These are phyloP conservation scores for Fusarium sp. DNA, from an alignment of 2,329 filamentous ascomycete genomes.

Conservation along the genomic window DNA sequence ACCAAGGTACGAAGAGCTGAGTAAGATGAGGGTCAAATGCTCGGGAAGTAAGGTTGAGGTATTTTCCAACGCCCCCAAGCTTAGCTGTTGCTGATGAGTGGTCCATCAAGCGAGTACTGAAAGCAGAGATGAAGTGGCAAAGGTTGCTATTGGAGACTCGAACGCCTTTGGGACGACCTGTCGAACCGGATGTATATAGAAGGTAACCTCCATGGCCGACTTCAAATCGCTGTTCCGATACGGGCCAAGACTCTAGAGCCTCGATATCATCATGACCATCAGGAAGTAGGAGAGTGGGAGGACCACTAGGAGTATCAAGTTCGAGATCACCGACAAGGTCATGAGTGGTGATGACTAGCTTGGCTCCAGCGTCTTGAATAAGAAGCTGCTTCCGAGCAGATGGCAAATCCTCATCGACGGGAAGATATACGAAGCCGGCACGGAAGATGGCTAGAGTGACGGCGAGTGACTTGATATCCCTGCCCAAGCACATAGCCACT, in stretches of 20 bases:
- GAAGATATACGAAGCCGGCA: slow-evolving; percentile 13
- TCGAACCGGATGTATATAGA: slow-evolving; percentile 30
- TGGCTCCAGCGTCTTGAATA: slow-evolving; percentile 19
- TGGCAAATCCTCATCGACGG: slow-evolving; percentile 9
- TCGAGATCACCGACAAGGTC: not conserved
- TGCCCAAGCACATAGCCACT: slow-evolving; percentile 13
- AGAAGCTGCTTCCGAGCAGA: slow-evolving; percentile 22
- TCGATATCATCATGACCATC: not conserved
- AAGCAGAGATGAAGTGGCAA: slow-evolving; percentile 22
- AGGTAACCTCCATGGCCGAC: slow-evolving; percentile 14
- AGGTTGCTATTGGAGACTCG: slow-evolving; percentile 20
- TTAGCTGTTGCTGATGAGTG: not conserved
- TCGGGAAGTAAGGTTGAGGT: slow-evolving; percentile 26
- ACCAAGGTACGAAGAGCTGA: slow-evolving; percentile 24
- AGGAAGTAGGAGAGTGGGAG: rapidly evolving
- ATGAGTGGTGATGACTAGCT: slow-evolving; percentile 6
- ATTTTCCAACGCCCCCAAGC: slow-evolving; percentile 11
- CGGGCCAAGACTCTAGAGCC: not conserved
- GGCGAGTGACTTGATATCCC: slow-evolving; percentile 23
- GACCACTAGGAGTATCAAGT: not conserved
- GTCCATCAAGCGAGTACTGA: slow-evolving; percentile 11
- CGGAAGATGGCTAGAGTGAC: slow-evolving; percentile 28
- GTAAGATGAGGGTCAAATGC: slow-evolving; percentile 31
- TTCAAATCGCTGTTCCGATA: rapidly evolving
- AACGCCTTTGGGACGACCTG: slow-evolving; percentile 28